phyloP scores from a whole-genome alignment of 2,329 filamentous ascomycete genomes.

The Thermomyces lanuginosus region DNA sequence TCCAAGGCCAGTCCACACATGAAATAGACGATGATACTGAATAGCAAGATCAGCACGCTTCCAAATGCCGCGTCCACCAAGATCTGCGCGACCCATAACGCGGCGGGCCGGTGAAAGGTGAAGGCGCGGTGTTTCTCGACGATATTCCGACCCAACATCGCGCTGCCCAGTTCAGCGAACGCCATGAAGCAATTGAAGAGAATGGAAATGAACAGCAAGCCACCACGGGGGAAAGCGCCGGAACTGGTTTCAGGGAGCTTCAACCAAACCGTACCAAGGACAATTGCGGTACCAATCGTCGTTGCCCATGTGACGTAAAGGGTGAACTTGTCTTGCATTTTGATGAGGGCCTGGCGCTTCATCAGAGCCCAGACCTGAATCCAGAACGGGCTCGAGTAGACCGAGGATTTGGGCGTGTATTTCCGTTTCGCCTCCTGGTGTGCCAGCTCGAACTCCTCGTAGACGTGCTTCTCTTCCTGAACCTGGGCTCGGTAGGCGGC shows the following conservation, averaged over 20 bases:
- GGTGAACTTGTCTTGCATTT: slow-evolving; percentile 72
- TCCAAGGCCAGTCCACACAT: slow-evolving; percentile 54
- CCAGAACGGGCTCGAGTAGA: slow-evolving; percentile 71
- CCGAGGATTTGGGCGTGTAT: slow-evolving; percentile 52
- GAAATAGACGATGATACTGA: slow-evolving; percentile 63
- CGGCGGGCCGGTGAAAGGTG: slow-evolving; percentile 66
- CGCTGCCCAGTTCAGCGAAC: slow-evolving; percentile 58
- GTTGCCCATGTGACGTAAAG: slow-evolving; percentile 56
- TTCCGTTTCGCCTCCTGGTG: slow-evolving; percentile 46
- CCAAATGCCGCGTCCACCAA: slow-evolving; percentile 61
- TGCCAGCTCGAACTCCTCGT: slow-evolving; percentile 45
- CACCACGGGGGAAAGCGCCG: slow-evolving; percentile 65
- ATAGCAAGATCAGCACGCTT: slow-evolving; percentile 52
- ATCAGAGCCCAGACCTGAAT: slow-evolving; percentile 69
- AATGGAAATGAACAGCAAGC: slow-evolving; percentile 62
- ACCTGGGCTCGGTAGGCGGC: slow-evolving; percentile 48
- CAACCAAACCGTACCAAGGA: slow-evolving; percentile 65
- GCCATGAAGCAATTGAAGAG: slow-evolving; percentile 81
- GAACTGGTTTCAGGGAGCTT: slow-evolving; percentile 46
- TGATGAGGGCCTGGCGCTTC: slow-evolving; percentile 69
- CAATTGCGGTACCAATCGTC: slow-evolving; percentile 56
- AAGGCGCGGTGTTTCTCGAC: slow-evolving; percentile 75
- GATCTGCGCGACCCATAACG: slow-evolving; percentile 70
- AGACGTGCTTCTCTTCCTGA: slow-evolving; percentile 46
- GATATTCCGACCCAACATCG: slow-evolving; percentile 60